Evolutionary conservation across 176 grass and related monocot genomes (phyloP).

Genomic region (Chloris gayana): DNA sequence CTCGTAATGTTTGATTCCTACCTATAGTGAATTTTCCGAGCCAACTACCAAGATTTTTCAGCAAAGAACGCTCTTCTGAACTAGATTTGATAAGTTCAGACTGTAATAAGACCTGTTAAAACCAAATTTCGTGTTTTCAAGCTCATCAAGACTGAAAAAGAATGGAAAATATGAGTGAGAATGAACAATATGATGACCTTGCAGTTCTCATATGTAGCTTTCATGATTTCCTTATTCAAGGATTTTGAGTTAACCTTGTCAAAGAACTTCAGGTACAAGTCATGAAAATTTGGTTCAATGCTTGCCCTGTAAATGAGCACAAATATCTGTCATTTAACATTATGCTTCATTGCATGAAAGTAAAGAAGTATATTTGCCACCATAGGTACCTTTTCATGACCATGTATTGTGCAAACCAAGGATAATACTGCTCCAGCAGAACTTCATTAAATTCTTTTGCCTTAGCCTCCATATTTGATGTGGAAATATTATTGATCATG

Average conservation of each 20-base stretch:
- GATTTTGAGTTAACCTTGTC: slow-evolving; percentile 90
- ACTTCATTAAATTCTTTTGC: slow-evolving; percentile 91
- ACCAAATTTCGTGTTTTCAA: slow-evolving; percentile 13
- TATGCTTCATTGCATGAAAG: slow-evolving; percentile 1
- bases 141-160: background rate
- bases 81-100: slow-evolving; percentile 98
- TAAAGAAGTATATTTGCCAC: slow-evolving; percentile 2
- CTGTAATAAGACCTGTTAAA: slow-evolving; percentile 71
- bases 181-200: slow-evolving; percentile 56
- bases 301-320: slow-evolving; percentile 65
- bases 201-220: slow-evolving; percentile 98
- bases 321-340: slow-evolving; percentile 17
- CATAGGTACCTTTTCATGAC: slow-evolving; percentile 92
- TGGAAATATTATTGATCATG: slow-evolving; percentile 98
- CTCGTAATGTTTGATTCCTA: slow-evolving; percentile 87
- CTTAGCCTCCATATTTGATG: slow-evolving; percentile 81
- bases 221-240: slow-evolving; percentile 92
- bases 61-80: slow-evolving; percentile 93
- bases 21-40: slow-evolving; percentile 96
- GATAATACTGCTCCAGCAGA: slow-evolving; percentile 75
- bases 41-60: slow-evolving; percentile 99
- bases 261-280: slow-evolving; percentile 89
- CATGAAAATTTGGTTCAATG: slow-evolving; percentile 99
- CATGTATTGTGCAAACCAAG: slow-evolving; percentile 98
- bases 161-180: background rate